A percentile compares a stretch with the other conserved stretches of the same genome.
Conservation (phyloP, 371 early-diverging fungal genomes). For the Mortierella sp. region DNA sequence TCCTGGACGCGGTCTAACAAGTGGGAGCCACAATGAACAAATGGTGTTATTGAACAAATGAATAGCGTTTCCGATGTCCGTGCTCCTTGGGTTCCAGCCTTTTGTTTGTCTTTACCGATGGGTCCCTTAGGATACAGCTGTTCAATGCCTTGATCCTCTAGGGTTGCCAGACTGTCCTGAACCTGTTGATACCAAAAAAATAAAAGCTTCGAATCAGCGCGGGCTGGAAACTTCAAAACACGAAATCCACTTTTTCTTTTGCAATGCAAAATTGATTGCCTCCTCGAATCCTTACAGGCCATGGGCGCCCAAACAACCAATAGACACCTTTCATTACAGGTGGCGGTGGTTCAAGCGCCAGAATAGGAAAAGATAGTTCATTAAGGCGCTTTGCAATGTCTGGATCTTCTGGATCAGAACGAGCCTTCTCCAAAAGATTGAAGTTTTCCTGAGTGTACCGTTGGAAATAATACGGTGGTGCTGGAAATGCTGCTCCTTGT, state of each 20-base stretch:
- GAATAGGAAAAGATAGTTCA: conserved; percentile 58
- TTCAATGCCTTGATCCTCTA: conserved; percentile 73
- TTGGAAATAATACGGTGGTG: conserved; percentile 74
- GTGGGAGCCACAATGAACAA: no score
- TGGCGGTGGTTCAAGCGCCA: conserved; percentile 73
- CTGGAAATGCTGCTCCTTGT: conserved; percentile 72
- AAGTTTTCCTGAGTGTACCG: conserved; percentile 75
- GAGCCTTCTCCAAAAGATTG: conserved; percentile 52
- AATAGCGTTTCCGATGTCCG: no score
- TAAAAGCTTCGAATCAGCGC: no score
- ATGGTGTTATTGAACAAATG: no score
- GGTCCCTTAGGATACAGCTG: conserved; percentile 72
- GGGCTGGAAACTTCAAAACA: no score
- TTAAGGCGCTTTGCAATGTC: conserved; percentile 53
- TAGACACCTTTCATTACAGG: conserved; percentile 69
- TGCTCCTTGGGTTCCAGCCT: no score
- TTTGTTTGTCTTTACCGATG: no score
- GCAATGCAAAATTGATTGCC: neutral
- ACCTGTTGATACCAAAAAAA: conserved; percentile 51
- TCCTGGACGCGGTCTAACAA: conserved; percentile 74
- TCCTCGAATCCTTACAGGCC: conserved; percentile 63
- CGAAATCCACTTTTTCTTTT: no score
- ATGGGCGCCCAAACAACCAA: conserved; percentile 76
- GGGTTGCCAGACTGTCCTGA: conserved; percentile 67
- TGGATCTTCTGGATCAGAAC: conserved; percentile 21